These are phyloP conservation scores for Psidium friedrichsthalianum DNA, from an alignment of 345 rosid species.

Conservation along the genomic window DNA sequence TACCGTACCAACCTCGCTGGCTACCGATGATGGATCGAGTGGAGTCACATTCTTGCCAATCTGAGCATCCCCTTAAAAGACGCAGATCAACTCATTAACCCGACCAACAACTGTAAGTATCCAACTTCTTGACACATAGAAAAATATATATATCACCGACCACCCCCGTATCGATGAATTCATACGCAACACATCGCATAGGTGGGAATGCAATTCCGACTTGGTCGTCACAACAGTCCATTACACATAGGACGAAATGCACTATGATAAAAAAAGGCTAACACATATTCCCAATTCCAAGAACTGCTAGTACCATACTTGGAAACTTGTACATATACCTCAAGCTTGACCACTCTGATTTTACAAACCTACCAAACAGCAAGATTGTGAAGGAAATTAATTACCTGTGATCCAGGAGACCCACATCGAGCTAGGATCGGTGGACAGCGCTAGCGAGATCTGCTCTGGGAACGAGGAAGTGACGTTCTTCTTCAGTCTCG, in stretches of 20 bases:
- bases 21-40: slow-evolving; percentile 41
- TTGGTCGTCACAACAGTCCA: background rate
- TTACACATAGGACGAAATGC: background rate
- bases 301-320: background rate
- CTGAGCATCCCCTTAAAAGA: slow-evolving; percentile 54
- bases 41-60: slow-evolving; percentile 47
- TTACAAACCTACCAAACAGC: background rate
- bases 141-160: background rate
- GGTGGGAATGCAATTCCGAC: background rate
- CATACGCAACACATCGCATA: background rate
- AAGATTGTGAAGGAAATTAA: background rate
- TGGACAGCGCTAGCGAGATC: slow-evolving; percentile 58
- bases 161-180: background rate
- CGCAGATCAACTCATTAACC: background rate
- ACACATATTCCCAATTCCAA: background rate
- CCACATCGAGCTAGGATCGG: slow-evolving; percentile 64
- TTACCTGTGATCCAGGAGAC: slow-evolving; percentile 91
- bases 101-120: background rate
- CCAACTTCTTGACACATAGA: background rate
- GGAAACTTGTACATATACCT: background rate
- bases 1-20: slow-evolving; percentile 75
- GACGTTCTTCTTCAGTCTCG: slow-evolving; percentile 49
- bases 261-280: background rate
- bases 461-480: slow-evolving; percentile 52
- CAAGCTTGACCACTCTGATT: background rate